Evolutionary conservation across 352 stramenopile species (phyloP).

Genomic region (Thalassiosira delicatula): DNA sequence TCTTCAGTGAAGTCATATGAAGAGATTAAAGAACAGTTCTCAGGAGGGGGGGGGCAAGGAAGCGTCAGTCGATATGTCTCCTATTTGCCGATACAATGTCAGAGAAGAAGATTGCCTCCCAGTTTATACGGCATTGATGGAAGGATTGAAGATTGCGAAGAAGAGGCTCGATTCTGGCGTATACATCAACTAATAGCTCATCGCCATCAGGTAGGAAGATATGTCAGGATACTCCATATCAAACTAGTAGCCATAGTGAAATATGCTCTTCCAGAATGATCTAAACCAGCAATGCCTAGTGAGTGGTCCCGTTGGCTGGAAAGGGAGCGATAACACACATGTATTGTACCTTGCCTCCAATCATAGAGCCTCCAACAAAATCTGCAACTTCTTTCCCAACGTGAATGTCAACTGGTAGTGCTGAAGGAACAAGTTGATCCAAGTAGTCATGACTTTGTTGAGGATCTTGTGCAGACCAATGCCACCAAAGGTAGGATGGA

Average conservation of each 20-base stretch:
- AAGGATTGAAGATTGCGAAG: background rate
- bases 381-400: background rate
- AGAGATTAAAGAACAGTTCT: background rate
- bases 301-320: background rate
- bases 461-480: slow-evolving; percentile 4
- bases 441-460: background rate
- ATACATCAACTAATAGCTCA: slow-evolving; percentile 4
- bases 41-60: background rate
- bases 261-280: slow-evolving; percentile 22
- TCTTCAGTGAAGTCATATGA: background rate
- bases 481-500: slow-evolving; percentile 1
- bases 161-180: background rate
- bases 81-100: background rate
- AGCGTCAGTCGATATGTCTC: background rate
- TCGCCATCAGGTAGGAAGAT: background rate
- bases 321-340: background rate
- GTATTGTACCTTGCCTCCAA: background rate
- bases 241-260: background rate
- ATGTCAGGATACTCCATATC: slow-evolving; percentile 13
- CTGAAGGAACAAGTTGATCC: slow-evolving; percentile 21
- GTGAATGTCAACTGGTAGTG: slow-evolving; percentile 6
- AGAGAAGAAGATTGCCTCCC: background rate
- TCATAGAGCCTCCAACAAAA: background rate
- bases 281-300: slow-evolving; percentile 15
- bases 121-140: background rate